Evolutionary conservation across 495 filamentous ascomycete species (phyloP), one percentile per base, ranked within the genome.

Genomic region (Xylaria scruposa): DNA sequence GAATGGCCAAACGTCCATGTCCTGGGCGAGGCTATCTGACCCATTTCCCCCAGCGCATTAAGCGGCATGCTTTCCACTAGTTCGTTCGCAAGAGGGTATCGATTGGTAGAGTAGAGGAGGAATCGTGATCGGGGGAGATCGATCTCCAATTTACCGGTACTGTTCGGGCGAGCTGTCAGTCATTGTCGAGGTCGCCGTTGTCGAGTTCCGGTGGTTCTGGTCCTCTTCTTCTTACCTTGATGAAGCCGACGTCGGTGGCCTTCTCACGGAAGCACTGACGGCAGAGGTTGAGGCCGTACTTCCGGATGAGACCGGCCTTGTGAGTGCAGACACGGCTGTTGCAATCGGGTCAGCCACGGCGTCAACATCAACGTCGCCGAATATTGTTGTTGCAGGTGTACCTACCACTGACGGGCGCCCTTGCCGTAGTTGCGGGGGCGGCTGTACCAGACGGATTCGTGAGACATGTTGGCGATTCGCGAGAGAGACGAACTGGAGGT

Each of bases 191-290:
- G 3, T 8, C 36, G 29, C 51, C 51, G 12, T 24, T 13, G 21
- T 54, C 51, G 51, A 54, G 29, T 12, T 8, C 2, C 15, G 29
- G 8, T 17, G 54, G 26, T 33, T 49, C 47, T 21, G 6, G 47
- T 10, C n/a, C 6, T 51, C 19, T 17, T 46, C 53, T 59, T 36
- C 54, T 60, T 38, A 95, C 95, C 94, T 99, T 98, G 86, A 91
- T 87, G 89, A 99, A 99, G 78, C 96, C 96, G 85, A 99, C 97
- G 84, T 98, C 95, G 81, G 87, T 78, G 75, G 90, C 87, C 90
- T 98, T 98, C 91, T 99, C 96, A 81, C 96, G 88, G 90, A 99
- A 99, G 91, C 96, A 98, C 87, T 99, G 95, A 90, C 94, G 93
- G 92, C 95, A 98, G 90, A 98, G 95, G 87, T 98, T 95, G 81